Evolutionary conservation across 768 basidiomycete species (phyloP).

Genomic region (Lactifluus volemus): DNA sequence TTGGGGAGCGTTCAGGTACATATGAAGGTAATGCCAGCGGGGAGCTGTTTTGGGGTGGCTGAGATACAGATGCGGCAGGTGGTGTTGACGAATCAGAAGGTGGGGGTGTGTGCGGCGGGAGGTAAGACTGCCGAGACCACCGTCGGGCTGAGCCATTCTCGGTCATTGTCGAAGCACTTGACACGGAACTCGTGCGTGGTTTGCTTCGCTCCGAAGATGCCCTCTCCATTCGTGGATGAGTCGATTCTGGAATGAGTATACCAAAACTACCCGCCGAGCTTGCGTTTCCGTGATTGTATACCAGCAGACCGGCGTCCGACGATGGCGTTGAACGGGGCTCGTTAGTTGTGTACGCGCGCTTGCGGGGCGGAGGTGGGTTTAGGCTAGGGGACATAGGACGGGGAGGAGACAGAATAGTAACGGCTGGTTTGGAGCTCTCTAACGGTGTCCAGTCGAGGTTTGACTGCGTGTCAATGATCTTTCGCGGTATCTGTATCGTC

Average conservation of each 20-base stretch:
- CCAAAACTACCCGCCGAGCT: conserved; percentile 31
- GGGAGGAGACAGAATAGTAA: conserved; percentile 18
- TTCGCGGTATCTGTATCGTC: conserved; percentile 11
- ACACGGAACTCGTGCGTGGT: conserved; percentile 15
- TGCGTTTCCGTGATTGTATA: conserved; percentile 27
- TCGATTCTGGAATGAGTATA: conserved; percentile 18
- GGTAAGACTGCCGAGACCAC: conserved; percentile 27
- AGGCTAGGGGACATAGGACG: conserved; percentile 24
- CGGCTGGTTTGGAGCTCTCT: conserved; percentile 19
- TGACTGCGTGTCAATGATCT: conserved; percentile 18
- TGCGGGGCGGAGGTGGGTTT: conserved; percentile 26
- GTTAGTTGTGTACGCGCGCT: conserved; percentile 25
- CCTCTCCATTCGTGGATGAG: conserved; percentile 7
- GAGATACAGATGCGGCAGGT: conserved; percentile 29
- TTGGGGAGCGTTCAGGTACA: conserved; percentile 11
- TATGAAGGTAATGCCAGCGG: conserved; percentile 19
- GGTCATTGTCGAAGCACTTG: conserved; percentile 7
- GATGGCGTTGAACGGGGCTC: conserved; percentile 11
- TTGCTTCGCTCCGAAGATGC: conserved; percentile 19
- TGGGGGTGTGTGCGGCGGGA: conserved; percentile 47
- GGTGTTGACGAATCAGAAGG: conserved; percentile 50
- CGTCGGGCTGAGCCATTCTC: conserved; percentile 22
- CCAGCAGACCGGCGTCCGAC: conserved; percentile 12
- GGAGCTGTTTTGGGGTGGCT: conserved; percentile 15
- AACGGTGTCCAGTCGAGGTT: conserved; percentile 15